A percentile compares a stretch with the other conserved stretches of the same genome.
Evolutionary conservation across 2,329 filamentous ascomycete species (phyloP).

Genomic region (Rhynchosporium graminicola): DNA sequence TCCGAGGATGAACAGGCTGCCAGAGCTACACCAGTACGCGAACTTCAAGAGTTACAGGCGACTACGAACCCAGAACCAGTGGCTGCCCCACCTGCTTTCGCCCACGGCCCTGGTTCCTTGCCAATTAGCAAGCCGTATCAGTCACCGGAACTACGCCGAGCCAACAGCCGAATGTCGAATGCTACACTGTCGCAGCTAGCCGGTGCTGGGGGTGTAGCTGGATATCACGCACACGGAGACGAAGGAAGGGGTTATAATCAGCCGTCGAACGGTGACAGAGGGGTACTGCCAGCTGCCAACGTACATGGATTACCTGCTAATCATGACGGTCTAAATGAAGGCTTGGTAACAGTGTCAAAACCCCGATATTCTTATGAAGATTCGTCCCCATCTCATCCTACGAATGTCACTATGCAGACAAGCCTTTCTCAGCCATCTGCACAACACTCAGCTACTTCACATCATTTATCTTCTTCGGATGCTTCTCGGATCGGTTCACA

Average conservation of each 20-base stretch:
- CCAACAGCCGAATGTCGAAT: conserved; percentile 80
- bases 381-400: conserved; percentile 27
- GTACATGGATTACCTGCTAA: conserved; percentile 41
- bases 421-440: conserved; percentile 27
- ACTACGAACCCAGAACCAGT: conserved; percentile 70
- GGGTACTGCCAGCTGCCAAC: conserved; percentile 43
- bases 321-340: conserved; percentile 39
- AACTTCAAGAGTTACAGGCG: conserved; percentile 58
- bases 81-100: conserved; percentile 74
- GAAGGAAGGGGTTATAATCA: conserved; percentile 28
- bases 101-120: conserved; percentile 70
- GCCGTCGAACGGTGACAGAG: conserved; percentile 43
- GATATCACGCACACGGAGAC: conserved; percentile 45
- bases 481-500: conserved; percentile 15
- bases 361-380: conserved; percentile 36
- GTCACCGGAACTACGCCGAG: conserved; percentile 74
- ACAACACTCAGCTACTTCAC: conserved; percentile 24
- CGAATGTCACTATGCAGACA: conserved; percentile 25
- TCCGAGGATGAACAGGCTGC: conserved; percentile 56
- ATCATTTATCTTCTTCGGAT: conserved; percentile 9
- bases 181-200: conserved; percentile 80
- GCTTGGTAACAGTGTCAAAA: conserved; percentile 40
- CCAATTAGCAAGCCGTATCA: conserved; percentile 71
- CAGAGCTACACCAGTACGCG: conserved; percentile 47
- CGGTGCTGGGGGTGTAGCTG: conserved; percentile 59